phyloP scores from a whole-genome alignment of 768 basidiomycete genomes.

The Cyclocybe cylindracea region DNA sequence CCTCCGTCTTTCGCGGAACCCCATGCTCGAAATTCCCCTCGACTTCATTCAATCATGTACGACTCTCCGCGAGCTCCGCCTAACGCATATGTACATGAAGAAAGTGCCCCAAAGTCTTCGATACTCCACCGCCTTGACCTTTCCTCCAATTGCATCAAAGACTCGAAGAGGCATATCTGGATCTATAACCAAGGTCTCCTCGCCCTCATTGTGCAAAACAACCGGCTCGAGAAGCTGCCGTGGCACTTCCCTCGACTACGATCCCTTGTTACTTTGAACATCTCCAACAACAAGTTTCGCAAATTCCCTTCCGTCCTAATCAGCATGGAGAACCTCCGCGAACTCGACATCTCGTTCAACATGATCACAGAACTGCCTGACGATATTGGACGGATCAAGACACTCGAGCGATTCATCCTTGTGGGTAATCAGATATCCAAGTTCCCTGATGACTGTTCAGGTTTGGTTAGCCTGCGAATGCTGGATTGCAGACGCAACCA shows the following conservation, averaged over 20 bases:
- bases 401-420: slow-evolving; percentile 72
- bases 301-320: slow-evolving; percentile 73
- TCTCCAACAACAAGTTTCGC: slow-evolving; percentile 94
- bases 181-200: slow-evolving; percentile 71
- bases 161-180: slow-evolving; percentile 85
- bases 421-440: slow-evolving; percentile 82
- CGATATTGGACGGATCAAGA: slow-evolving; percentile 67
- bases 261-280: slow-evolving; percentile 76
- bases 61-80: slow-evolving; percentile 77
- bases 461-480: slow-evolving; percentile 59
- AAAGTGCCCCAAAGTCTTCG: slow-evolving; percentile 85
- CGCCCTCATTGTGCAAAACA: slow-evolving; percentile 82
- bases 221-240: slow-evolving; percentile 85
- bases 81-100: slow-evolving; percentile 94
- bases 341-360: slow-evolving; percentile 96
- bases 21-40: slow-evolving; percentile 93
- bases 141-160: slow-evolving; percentile 87
- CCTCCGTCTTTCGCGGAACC: slow-evolving; percentile 90
- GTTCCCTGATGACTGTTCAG: slow-evolving; percentile 63
- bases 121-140: slow-evolving; percentile 79
- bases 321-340: slow-evolving; percentile 69
- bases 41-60: slow-evolving; percentile 94
- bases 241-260: slow-evolving; percentile 80
- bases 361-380: slow-evolving; percentile 79
- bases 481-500: slow-evolving; percentile 88